Evolutionary conservation across 1,284 basidiomycete species (phyloP).

Genomic region (Taiwanofungus camphoratus): DNA sequence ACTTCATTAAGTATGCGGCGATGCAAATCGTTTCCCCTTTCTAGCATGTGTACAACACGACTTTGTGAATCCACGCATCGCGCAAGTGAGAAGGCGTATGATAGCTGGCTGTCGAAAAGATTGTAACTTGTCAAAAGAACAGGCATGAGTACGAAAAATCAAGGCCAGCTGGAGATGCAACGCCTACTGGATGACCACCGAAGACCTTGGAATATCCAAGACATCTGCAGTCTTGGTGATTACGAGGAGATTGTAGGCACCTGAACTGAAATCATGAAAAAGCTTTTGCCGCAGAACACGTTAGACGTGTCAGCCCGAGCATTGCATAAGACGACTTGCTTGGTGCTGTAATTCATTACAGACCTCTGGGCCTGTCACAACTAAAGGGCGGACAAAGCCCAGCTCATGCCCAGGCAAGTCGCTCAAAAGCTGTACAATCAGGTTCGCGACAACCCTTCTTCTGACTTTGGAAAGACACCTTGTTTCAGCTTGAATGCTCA

Average conservation of each 20-base stretch:
- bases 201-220: conserved; percentile 47
- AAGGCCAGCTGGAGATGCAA: no score
- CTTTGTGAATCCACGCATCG: conserved; percentile 41
- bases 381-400: conserved; percentile 24
- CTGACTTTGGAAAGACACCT: conserved; percentile 32
- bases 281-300: conserved; percentile 32
- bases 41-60: conserved; percentile 58
- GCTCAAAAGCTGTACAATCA: conserved; percentile 41
- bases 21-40: conserved; percentile 50
- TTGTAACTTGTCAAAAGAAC: conserved; percentile 44
- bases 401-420: no score
- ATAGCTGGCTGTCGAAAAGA: conserved; percentile 53
- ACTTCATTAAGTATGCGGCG: conserved; percentile 38
- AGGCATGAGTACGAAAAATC: neutral
- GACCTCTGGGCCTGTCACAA: conserved; percentile 20
- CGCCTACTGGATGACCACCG: conserved; percentile 54
- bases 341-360: conserved; percentile 34
- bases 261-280: conserved; percentile 42
- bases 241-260: conserved; percentile 57
- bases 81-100: conserved; percentile 40
- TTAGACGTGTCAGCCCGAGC: conserved; percentile 14
- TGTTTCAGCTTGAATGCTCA: neutral
- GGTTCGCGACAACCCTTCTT: conserved; percentile 36
- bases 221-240: conserved; percentile 53
- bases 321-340: conserved; percentile 32